A percentile compares a stretch with the other conserved stretches of the same genome.
Evolutionary conservation across 257 asterid genomes (phyloP).

Genomic region (Solanum tarapatanum): DNA sequence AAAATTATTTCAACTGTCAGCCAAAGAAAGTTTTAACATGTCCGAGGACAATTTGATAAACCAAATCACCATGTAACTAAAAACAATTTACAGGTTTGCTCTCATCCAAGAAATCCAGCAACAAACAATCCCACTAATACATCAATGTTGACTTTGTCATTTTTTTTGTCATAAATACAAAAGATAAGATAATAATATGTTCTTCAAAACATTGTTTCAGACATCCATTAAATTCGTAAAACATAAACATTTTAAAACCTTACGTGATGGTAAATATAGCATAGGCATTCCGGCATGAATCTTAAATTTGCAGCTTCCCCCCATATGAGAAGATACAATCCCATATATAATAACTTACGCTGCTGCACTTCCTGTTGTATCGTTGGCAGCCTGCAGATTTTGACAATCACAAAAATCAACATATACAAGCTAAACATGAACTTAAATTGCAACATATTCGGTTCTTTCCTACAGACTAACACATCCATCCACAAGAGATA

Average conservation of each 20-base stretch:
- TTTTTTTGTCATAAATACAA: neutral
- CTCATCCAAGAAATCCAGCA: neutral
- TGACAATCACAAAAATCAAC: conserved; percentile 11
- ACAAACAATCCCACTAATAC: neutral
- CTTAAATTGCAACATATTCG: neutral
- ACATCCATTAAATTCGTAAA: neutral
- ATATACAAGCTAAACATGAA: neutral
- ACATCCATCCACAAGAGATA: neutral
- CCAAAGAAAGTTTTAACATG: neutral
- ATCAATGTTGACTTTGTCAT: neutral
- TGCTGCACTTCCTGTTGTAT: conserved; percentile 98
- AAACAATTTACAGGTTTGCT: neutral
- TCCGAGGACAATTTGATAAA: neutral
- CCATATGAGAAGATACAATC: conserved; percentile 90
- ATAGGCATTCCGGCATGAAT: conserved; percentile 97
- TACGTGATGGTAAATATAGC: conserved; percentile 97
- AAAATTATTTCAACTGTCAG: neutral
- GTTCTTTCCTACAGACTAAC: neutral
- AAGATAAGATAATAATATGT: neutral
- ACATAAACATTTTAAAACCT: conserved; percentile 17
- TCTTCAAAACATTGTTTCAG: neutral
- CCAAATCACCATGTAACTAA: neutral
- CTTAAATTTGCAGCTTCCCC: conserved; percentile 98
- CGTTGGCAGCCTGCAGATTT: conserved; percentile 72
- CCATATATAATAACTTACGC: conserved; percentile 88